Percentiles rank a stretch among this genome's conserved stretches.
phyloP scores from a whole-genome alignment of 805 yeast genomes.

The Clavispora fructus region DNA sequence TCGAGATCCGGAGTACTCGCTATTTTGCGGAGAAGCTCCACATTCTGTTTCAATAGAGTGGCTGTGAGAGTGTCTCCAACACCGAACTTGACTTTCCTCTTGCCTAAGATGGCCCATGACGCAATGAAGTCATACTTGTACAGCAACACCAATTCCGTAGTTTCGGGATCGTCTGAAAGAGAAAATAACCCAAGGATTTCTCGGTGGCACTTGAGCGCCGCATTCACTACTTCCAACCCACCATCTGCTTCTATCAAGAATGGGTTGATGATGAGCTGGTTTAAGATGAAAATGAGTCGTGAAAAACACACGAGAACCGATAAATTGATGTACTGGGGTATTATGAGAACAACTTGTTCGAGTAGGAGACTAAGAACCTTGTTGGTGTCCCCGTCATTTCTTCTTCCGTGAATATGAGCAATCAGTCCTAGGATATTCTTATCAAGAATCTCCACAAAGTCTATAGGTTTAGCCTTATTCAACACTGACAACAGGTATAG shows the following conservation, averaged over 20 bases:
- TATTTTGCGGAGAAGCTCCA: slow-evolving; percentile 1
- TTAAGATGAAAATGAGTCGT: slow-evolving; percentile 24
- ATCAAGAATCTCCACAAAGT: slow-evolving; percentile 21
- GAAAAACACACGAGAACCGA: slow-evolving; percentile 21
- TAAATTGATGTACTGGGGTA: slow-evolving; percentile 6
- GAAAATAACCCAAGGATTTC: slow-evolving; percentile 13
- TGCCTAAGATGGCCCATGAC: slow-evolving; percentile 26
- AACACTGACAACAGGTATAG: slow-evolving; percentile 9
- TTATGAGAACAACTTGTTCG: slow-evolving; percentile 9
- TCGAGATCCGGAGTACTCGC: neutral
- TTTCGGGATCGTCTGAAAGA: slow-evolving; percentile 13
- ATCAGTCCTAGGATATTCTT: slow-evolving; percentile 20
- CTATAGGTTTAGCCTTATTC: slow-evolving; percentile 1
- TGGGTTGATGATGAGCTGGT: slow-evolving; percentile 28
- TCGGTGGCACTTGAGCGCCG: slow-evolving; percentile 21
- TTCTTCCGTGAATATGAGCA: slow-evolving; percentile 17
- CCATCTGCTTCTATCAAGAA: slow-evolving; percentile 18
- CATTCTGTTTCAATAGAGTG: neutral
- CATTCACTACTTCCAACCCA: slow-evolving; percentile 11
- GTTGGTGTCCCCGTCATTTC: slow-evolving; percentile 9
- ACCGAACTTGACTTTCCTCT: slow-evolving; percentile 6
- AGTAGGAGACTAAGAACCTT: slow-evolving; percentile 14
- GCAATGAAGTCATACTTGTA: slow-evolving; percentile 33
- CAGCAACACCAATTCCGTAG: slow-evolving; percentile 13
- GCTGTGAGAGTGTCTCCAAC: slow-evolving; percentile 5